These are phyloP conservation scores for Colletotrichum somersetense DNA, from an alignment of 2,329 filamentous ascomycete species.

Conservation along the genomic window DNA sequence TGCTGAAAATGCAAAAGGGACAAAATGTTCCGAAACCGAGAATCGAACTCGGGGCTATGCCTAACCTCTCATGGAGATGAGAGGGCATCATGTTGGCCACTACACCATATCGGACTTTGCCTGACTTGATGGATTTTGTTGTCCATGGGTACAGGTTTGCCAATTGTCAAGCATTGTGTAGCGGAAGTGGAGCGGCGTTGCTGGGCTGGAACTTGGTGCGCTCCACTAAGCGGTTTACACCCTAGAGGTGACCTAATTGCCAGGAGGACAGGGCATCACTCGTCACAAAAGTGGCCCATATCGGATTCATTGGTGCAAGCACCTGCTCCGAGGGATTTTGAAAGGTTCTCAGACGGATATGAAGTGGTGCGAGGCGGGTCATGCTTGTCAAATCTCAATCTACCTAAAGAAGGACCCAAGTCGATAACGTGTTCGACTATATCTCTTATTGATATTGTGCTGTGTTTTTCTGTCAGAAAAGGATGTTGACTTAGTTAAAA, in stretches of 20 bases:
- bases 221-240: not conserved
- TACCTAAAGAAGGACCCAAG: too few species aligned
- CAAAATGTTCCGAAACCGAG: conserved; percentile 26
- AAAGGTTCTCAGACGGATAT: not conserved
- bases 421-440: too few species aligned
- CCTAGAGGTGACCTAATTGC: not conserved
- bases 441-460: too few species aligned
- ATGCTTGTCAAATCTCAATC: not conserved
- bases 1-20: not conserved
- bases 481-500: too few species aligned
- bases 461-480: too few species aligned
- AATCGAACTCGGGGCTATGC: conserved; percentile 38
- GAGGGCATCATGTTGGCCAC: conserved; percentile 38
- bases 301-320: too few species aligned
- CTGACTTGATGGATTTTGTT: not conserved
- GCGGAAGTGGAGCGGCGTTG: not conserved
- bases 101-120: conserved; percentile 32
- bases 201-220: conserved; percentile 13
- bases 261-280: not conserved
- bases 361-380: conserved; percentile 4
- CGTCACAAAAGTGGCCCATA: not conserved
- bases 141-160: rapidly evolving
- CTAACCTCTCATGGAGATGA: conserved; percentile 14
- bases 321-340: not conserved
- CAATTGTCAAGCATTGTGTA: not conserved